These are phyloP conservation scores for Acidomyces sp. DNA, from an alignment of 495 filamentous ascomycete species.

Conservation along the genomic window DNA sequence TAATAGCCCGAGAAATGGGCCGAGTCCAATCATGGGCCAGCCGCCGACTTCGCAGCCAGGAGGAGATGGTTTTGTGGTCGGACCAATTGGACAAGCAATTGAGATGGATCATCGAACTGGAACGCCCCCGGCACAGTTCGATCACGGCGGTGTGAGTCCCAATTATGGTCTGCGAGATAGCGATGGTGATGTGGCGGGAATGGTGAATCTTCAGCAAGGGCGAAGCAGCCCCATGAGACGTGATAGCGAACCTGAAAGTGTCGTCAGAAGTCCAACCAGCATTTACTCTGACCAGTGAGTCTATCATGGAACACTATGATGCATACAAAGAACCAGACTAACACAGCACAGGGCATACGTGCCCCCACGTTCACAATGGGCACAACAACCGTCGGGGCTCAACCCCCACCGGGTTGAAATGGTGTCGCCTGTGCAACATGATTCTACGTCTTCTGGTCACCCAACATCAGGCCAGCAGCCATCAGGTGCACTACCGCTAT, in stretches of 20 bases:
- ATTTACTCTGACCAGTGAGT: slow-evolving; percentile 65
- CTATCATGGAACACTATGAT: slow-evolving; percentile 1
- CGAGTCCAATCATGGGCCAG: slow-evolving; percentile 5
- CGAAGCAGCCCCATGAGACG: slow-evolving; percentile 1
- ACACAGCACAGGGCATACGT: slow-evolving; percentile 28
- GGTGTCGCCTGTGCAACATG: not conserved
- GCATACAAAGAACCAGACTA: not conserved
- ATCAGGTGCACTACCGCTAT: slow-evolving; percentile 23
- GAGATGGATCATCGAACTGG: slow-evolving; percentile 65
- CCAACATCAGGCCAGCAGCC: slow-evolving; percentile 18
- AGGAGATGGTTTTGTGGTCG: slow-evolving; percentile 12
- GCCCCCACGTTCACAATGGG: slow-evolving; percentile 38
- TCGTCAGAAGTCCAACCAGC: slow-evolving; percentile 36
- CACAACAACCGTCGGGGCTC: slow-evolving; percentile 30
- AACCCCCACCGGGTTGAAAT: not conserved
- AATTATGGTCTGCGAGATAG: slow-evolving; percentile 42
- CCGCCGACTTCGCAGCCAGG: slow-evolving; percentile 2
- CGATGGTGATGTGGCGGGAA: slow-evolving; percentile 53
- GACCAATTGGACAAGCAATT: slow-evolving; percentile 55
- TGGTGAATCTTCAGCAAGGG: slow-evolving; percentile 55
- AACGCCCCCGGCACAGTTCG: slow-evolving; percentile 31
- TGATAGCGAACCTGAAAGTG: slow-evolving; percentile 7
- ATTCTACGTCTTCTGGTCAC: slow-evolving; percentile 13
- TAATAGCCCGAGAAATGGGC: slow-evolving; percentile 5
- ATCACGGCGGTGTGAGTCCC: slow-evolving; percentile 3